Base-by-base conservation (phyloP, 345 rosid genomes). In the Capsella bursapastoris region DNA sequence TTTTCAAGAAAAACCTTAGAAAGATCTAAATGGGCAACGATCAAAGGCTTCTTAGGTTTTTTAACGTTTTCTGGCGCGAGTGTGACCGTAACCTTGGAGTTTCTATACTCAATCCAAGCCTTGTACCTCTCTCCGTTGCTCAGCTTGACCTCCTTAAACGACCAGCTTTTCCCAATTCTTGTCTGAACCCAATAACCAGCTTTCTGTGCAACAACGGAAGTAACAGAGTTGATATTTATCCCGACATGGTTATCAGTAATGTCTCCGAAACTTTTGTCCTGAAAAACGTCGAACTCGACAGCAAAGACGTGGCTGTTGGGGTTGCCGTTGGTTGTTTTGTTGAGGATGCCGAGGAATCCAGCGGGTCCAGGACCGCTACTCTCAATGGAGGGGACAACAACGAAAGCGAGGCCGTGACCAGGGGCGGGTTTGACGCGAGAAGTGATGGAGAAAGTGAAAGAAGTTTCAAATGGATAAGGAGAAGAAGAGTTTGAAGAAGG, bases 41-140 rank as follows among this genome's bases (percentile, higher is more conserved):
- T 60, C 68, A 60, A 50, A n/a, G 60, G 52, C 40, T 48, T 71
- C 28, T 27, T 38, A 13, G 60, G 67, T 27, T 60, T 72, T 31
- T 50, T 50, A 16, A 71, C 59, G 5, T 7, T 4, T 51, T 50
- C 68, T 28, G 61, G 68, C 44, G 41, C 32, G 2, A 71, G 29
- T 4, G 68, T 71, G 2, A 71, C 61, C 15, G 51, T 61, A 27
- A 57, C 45, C 43, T 51, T 15, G 0, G 50, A 62, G 18, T 50
- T 41, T 38, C 29, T 49, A 11, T 71, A 48, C 40, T 47, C 58
- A n/a, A 59, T 48, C 72, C 72, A 68, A 56, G 72, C 64, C 72
- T 41, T 55, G 53, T 53, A 53, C 16, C 58, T 53, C 58, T 53
- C 58, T 53, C 58, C 58, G 28, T 6, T 53, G 29, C 35, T 53